Base-by-base conservation (phyloP, 2,329 filamentous ascomycete species). In the Teratosphaeria pseudoeucalypti region DNA sequence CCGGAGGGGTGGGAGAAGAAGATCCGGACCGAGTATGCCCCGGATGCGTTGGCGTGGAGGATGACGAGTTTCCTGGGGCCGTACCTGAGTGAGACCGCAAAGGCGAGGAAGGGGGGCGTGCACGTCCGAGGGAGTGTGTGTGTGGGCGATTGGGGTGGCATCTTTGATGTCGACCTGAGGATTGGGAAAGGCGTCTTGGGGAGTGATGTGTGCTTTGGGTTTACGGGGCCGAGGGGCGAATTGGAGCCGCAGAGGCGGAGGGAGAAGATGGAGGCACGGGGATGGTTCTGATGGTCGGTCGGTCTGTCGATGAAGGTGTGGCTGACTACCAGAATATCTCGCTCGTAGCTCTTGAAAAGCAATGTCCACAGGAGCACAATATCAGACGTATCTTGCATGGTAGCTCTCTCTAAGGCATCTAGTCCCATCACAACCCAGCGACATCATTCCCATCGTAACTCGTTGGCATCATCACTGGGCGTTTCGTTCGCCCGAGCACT, bases 101-200 rank as follows among this genome's bases (percentile, higher is more conserved):
- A 78, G 63, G 63, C 61, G 19, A 63, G 72, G n/a, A 62, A 66
- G 3, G 73, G 74, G 0, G 77, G 77, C 16, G 73, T 79, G 9
- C 68, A 72, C n/a, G 73, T 79, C 0, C 61, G 77, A 39, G 76
- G 74, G 5, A 77, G 76, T 57, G 78, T 79, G 52, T 77, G 75
- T 58, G 61, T 79, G 0, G 76, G 76, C 0, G 66, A 67, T 2
- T 62, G 65, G 12, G 70, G 70, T 2, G 77, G 76, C 19, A 75
- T 78, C 6, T 79, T 78, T 34, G 77, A 79, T 64, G 56, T 79
- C 37, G 77, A 79, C 62, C 65, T 79, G 2, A 57, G 66, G n/a
- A 66, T 79, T 55, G 76, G 75, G 0, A 68, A 68, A 56, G 61
- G 67, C 4, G 61, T 59, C 2, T n/a, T 65, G 32, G 66, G 64